Evolutionary conservation across 2,329 filamentous ascomycete genomes (phyloP).

Genomic region (Aspergillus bombycis): DNA sequence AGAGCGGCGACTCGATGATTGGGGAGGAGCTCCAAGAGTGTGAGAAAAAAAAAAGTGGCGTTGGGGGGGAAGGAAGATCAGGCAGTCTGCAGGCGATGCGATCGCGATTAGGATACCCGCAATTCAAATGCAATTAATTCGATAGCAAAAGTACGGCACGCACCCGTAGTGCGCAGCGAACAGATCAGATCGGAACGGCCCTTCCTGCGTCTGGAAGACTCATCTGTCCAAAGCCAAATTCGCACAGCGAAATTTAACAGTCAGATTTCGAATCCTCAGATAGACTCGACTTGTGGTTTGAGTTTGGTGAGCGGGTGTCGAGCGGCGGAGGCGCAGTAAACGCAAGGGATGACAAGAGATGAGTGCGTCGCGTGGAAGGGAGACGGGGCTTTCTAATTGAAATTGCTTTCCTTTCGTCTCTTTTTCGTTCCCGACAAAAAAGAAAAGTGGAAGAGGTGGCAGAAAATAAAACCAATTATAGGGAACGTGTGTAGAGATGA

Average conservation of each 20-base stretch:
- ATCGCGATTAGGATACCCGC: conserved; percentile 21
- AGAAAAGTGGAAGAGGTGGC: neutral
- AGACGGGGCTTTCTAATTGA: conserved; percentile 10
- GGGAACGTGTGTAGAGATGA: neutral
- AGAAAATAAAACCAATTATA: neutral
- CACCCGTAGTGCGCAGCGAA: conserved; percentile 28
- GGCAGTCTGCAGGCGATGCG: conserved; percentile 20
- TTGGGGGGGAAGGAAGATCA: conserved; percentile 14
- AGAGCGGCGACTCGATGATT: conserved; percentile 9
- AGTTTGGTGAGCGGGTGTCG: conserved; percentile 25
- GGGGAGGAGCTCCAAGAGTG: neutral
- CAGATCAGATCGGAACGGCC: conserved; percentile 32
- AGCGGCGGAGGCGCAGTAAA: conserved; percentile 33
- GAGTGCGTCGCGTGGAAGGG: conserved; percentile 37
- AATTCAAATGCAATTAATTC: conserved; percentile 15
- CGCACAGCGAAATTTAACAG: conserved; percentile 19
- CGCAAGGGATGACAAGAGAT: conserved; percentile 29
- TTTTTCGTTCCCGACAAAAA: neutral
- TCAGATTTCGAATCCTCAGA: conserved; percentile 18
- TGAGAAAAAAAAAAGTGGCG: conserved; percentile 19
- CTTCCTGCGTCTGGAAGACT: conserved; percentile 23
- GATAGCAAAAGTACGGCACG: conserved; percentile 22
- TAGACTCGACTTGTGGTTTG: conserved; percentile 23
- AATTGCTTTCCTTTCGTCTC: conserved; percentile 6
- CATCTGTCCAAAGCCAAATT: conserved; percentile 22